Evolutionary conservation across 1,284 basidiomycete genomes (phyloP).

Genomic region (Heterobasidion annosum): DNA sequence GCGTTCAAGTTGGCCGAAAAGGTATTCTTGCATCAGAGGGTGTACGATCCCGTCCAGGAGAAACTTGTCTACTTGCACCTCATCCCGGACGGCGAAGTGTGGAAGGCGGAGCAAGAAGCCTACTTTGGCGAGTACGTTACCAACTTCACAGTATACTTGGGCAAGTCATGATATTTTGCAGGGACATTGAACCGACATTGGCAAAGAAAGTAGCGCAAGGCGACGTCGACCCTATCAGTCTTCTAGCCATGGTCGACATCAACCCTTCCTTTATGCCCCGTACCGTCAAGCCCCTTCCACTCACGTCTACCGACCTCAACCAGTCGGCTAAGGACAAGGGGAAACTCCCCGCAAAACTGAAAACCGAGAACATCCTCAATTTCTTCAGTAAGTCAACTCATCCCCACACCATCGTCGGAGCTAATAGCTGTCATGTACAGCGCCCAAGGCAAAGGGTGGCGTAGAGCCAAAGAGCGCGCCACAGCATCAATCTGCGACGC

Average conservation of each 20-base stretch:
- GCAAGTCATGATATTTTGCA: conserved; percentile 16
- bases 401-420: background rate
- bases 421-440: conserved; percentile 15
- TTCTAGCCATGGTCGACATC: conserved; percentile 70
- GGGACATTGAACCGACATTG: conserved; percentile 47
- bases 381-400: conserved; percentile 43
- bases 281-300: conserved; percentile 26
- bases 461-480: conserved; percentile 17
- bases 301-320: conserved; percentile 22
- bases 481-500: conserved; percentile 4
- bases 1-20: conserved; percentile 79
- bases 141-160: background rate
- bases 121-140: conserved; percentile 70
- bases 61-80: conserved; percentile 64
- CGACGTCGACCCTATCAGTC: conserved; percentile 70
- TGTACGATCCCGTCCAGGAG: conserved; percentile 72
- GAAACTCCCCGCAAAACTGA: conserved; percentile 25
- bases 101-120: conserved; percentile 54
- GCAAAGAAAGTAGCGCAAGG: conserved; percentile 69
- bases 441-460: conserved; percentile 30
- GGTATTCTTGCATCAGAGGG: conserved; percentile 91
- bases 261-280: conserved; percentile 62
- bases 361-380: conserved; percentile 35
- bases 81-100: conserved; percentile 38
- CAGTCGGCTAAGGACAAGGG: conserved; percentile 24